Evolutionary conservation across 345 rosid species (phyloP).

Genomic region (Crucihimalaya himalaica): DNA sequence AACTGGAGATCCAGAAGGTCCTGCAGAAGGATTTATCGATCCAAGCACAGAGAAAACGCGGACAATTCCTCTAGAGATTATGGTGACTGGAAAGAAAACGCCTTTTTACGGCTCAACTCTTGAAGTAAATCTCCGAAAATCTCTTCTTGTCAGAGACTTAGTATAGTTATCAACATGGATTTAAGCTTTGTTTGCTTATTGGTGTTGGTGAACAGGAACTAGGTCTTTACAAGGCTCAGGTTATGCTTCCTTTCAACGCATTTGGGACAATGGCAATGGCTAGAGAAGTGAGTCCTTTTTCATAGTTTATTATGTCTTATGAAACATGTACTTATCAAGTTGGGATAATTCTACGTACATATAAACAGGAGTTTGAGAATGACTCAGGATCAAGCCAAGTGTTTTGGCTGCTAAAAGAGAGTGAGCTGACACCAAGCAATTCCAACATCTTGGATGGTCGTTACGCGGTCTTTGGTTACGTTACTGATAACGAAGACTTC

Average conservation of each 20-base stretch:
- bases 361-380: conserved; percentile 82
- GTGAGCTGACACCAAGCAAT: conserved; percentile 95
- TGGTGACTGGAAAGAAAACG: conserved; percentile 72
- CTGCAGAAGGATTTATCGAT: conserved; percentile 92
- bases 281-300: conserved; percentile 70
- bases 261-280: conserved; percentile 99
- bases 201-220: conserved; percentile 60
- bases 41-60: conserved; percentile 92
- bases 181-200: not conserved
- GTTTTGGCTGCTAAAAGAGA: conserved; percentile 96
- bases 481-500: conserved; percentile 76
- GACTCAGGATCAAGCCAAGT: conserved; percentile 95
- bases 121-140: conserved; percentile 61
- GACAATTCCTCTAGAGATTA: conserved; percentile 84
- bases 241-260: conserved; percentile 95
- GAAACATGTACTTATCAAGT: not conserved
- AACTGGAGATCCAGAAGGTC: conserved; percentile 99
- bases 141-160: not conserved
- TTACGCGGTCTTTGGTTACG: conserved; percentile 92
- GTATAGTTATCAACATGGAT: not conserved
- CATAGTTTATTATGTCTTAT: not conserved
- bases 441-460: conserved; percentile 97
- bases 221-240: conserved; percentile 97
- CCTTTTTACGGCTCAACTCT: conserved; percentile 85
- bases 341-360: not conserved